Evolutionary conservation across 208 protist species (phyloP).

Genomic region (Novymonas esmeraldas): DNA sequence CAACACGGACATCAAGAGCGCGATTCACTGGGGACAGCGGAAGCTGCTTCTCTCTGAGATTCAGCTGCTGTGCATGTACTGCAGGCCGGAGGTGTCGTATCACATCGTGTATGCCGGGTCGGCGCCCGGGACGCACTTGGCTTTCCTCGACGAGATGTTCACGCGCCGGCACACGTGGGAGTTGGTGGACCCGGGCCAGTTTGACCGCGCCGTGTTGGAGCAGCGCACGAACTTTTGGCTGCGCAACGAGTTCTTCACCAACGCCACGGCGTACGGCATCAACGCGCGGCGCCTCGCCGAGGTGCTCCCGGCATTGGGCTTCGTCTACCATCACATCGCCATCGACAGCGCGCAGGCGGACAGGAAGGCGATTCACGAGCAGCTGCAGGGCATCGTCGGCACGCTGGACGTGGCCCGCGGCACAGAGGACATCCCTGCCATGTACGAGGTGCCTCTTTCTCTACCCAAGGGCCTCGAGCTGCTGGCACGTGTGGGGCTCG

Average conservation of each 20-base stretch:
- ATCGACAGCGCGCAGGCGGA: constrained; percentile 37
- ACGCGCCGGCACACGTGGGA: constrained; percentile 89
- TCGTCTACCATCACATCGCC: constrained; percentile 61
- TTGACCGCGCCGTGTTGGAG: constrained; percentile 73
- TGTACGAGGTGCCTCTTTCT: constrained; percentile 77
- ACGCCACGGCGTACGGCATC: constrained; percentile 91
- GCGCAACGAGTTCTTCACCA: constrained; percentile 95
- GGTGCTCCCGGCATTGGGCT: constrained; percentile 54
- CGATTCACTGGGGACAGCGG: constrained; percentile 96
- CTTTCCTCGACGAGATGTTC: constrained; percentile 91
- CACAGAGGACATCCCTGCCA: constrained; percentile 88
- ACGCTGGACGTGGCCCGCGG: constrained; percentile 85
- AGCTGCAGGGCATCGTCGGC: constrained; percentile 76
- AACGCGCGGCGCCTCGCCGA: constrained; percentile 76
- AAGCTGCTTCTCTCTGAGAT: constrained; percentile 96
- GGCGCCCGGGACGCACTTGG: constrained; percentile 94
- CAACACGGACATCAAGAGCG: constrained; percentile 83
- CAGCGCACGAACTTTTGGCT: constrained; percentile 73
- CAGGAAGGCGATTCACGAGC: constrained; percentile 63
- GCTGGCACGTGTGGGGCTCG: constrained; percentile 70
- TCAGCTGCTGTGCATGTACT: constrained; percentile 92
- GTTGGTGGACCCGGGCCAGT: constrained; percentile 94
- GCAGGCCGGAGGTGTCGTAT: constrained; percentile 65
- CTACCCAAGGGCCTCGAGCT: constrained; percentile 75
- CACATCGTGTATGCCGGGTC: constrained; percentile 96